Base-by-base conservation (phyloP, 31 red algal genomes). In the Bonnemaisonia californica region DNA sequence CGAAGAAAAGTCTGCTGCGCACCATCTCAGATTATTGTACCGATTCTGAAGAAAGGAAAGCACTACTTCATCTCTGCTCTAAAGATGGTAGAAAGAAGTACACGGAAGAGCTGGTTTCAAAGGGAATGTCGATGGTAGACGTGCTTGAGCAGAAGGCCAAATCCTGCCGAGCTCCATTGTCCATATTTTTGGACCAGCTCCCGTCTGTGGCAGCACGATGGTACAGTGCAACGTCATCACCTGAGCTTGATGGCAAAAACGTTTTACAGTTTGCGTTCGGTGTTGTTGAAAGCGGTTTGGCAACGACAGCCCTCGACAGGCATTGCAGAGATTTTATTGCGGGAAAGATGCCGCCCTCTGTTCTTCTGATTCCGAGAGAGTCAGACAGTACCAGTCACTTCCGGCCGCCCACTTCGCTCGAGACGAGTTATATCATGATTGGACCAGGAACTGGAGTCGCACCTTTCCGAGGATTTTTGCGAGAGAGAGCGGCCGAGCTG, bases 381-480 rank as follows among this genome's bases (percentile, higher is more conserved):
- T 89, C 85, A 61, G 85, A 89, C 64, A 81, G 68, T 65, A 36
- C 27, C 3, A 89, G 72, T 56, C 71, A 87, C 59, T 96, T 96
- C 42, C 73, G 83, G 48, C 94, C 94, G 3, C 94, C 94, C 2
- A 12, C 76, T 2, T 79, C 73, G 22, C 48, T 93, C 81, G 38
- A 81, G n/a, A 83, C 86, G 29, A 76, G 73, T 41, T 83, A 85
- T 68, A 87, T 96, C 54, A 96, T 96, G 94, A 77, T 96, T 72
- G 89, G 94, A 22, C 89, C 94, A 0, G 94, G 94, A 66, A 96
- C 94, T 13, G 94, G 94, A 12, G 84, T 94, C 1, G 94, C 94
- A 13, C 94, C 94, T 2, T 96, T 96, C 60, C 86, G 89, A 19
- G 94, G 89, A 5, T 96, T 96, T 58, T 61, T 96, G 71, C 67